These are phyloP conservation scores for Floccularia luteovirens DNA, from an alignment of 768 basidiomycete genomes.

Conservation along the genomic window DNA sequence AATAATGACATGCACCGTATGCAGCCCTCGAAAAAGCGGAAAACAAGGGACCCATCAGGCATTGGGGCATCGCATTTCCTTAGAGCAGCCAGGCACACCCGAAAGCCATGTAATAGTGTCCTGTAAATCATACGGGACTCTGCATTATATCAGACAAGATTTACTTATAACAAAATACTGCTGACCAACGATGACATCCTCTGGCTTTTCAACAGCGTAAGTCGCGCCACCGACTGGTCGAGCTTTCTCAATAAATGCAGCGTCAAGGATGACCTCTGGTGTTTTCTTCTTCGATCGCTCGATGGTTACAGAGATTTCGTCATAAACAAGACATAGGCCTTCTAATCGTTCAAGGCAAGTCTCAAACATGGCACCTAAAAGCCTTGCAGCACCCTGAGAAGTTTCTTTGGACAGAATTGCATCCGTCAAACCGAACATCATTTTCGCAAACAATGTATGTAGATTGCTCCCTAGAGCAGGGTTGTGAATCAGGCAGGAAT, in stretches of 20 bases:
- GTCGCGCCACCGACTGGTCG: constrained; percentile 76
- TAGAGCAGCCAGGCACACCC: constrained; percentile 67
- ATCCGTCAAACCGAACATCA: constrained; percentile 87
- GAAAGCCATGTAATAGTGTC: constrained; percentile 83
- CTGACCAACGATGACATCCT: constrained; percentile 75
- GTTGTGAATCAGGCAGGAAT: constrained; percentile 86
- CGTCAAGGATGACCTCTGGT: constrained; percentile 36
- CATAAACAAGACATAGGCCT: constrained; percentile 61
- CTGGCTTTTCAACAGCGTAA: constrained; percentile 75
- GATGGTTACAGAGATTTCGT: constrained; percentile 40
- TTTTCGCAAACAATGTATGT: constrained; percentile 88
- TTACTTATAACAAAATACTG: constrained; percentile 4
- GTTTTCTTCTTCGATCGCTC: constrained; percentile 42
- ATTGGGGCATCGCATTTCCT: constrained; percentile 73
- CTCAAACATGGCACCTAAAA: constrained; percentile 75
- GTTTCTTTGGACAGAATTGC: constrained; percentile 73
- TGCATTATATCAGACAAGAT: constrained; percentile 20
- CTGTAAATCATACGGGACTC: constrained; percentile 85
- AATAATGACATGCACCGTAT: constrained; percentile 82
- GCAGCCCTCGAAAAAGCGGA: constrained; percentile 80
- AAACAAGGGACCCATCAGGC: constrained; percentile 82
- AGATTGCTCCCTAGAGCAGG: constrained; percentile 71
- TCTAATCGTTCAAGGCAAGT: constrained; percentile 81
- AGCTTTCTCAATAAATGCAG: constrained; percentile 72
- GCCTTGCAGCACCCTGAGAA: constrained; percentile 53